Base-by-base conservation (phyloP, 768 basidiomycete genomes). In the Pleurotus djamor region DNA sequence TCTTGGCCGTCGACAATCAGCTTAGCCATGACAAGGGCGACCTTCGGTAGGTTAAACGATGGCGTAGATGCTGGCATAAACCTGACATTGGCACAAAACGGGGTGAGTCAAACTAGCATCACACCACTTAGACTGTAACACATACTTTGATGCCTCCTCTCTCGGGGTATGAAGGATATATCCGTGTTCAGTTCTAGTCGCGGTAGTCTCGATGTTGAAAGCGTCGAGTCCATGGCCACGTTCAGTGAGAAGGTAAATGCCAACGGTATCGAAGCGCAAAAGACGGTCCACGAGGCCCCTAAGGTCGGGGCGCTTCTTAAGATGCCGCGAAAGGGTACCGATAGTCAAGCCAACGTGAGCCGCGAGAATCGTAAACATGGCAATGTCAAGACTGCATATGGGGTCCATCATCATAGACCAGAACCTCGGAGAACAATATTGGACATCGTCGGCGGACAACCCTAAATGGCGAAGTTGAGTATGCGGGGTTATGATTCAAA, bases 31-130 rank as follows among this genome's bases (percentile, higher is more conserved):
- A 85, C 83, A 35, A 86, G 62, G 12, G 83, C 83, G 4, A 85
- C 73, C 60, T 83, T 84, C 1, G 82, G 72, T n/a, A 83, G 73
- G 4, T 78, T 78, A 63, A 83, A 83, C 5, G 72, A 66, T 1
- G 84, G 83, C 9, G 79, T 80, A 3, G 84, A 80, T 21, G 82
- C 78, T 7, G 84, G 83, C 83, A 86, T 85, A 63, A 83, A 85
- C 62, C 85, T 85, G 59, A 34, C 52, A 34, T 36, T 49, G 9
- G 9, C 9, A 41, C 38, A n/a, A 10, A 4, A 41, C 21, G 17
- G 60, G 10, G 12, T 60, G 52, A 52, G 45, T 63, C 34, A 48
- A 48, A 54, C 60, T 58, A 32, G 48, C n/a, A 48, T 50, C 35
- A 57, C 34, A 13, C 44, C 16, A 4, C 13, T 6, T 2, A 35